Conservation (phyloP, 208 protist genomes). For the Endotrypanum monterogeii region DNA sequence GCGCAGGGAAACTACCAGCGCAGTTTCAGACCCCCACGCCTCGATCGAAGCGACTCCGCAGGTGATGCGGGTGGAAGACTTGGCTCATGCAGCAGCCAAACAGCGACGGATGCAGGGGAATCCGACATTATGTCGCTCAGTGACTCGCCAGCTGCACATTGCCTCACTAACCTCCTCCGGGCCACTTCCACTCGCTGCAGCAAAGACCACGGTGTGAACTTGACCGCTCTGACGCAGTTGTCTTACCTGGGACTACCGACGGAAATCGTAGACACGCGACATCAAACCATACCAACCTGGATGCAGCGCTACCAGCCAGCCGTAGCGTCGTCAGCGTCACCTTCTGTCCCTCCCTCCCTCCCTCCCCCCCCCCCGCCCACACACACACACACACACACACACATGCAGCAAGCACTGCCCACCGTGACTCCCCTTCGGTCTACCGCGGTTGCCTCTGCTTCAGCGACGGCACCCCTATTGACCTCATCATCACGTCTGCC, state of each 20-base stretch:
- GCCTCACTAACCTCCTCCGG: neutral
- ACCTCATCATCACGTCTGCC: neutral
- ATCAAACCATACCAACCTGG: slow-evolving; percentile 21
- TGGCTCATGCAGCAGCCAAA: slow-evolving; percentile 20
- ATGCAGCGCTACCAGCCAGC: slow-evolving; percentile 30
- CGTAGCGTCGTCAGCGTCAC: neutral
- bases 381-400: no score
- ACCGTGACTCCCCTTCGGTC: slow-evolving; percentile 13
- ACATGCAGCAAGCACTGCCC: no score
- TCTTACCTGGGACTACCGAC: slow-evolving; percentile 9
- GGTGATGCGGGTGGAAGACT: slow-evolving; percentile 1
- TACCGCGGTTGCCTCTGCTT: neutral
- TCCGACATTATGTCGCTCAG: neutral
- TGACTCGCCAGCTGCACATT: neutral
- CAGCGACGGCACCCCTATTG: neutral
- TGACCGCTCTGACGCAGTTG: slow-evolving; percentile 14
- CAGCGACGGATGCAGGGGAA: neutral
- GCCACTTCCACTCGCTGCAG: neutral
- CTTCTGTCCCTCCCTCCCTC: no score
- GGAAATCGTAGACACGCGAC: slow-evolving; percentile 20
- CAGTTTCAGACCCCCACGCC: neutral
- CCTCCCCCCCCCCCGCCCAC: no score
- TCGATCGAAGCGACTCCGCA: slow-evolving; percentile 7
- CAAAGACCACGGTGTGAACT: neutral
- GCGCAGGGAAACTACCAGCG: neutral